Evolutionary conservation across 2,329 filamentous ascomycete genomes (phyloP), one percentile per base, ranked within the genome.

Genomic region (Ceratocystis albifundus): DNA sequence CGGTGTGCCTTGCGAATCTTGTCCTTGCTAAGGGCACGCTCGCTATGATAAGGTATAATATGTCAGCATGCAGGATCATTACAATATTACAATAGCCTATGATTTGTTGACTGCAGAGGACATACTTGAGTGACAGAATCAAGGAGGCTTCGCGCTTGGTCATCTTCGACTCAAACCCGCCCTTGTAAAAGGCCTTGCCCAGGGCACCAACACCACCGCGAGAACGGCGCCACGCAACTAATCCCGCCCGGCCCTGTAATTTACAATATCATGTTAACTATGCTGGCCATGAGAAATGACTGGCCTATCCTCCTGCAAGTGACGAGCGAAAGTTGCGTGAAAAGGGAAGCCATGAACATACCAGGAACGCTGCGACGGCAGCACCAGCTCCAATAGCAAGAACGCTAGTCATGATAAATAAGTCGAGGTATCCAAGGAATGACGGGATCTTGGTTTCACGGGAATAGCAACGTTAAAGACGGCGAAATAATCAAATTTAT

Each of bases 121-220:
- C 78, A 62, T 84, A 96, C 93, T 86, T 89, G 69, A 97, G 86
- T 70, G 94, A 89, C 62, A 99, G 79, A 69, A 99, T 96, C 71
- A 99, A 78, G 3, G 91, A 83, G 25, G 94, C 94, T 78, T 99
- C 94, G 75, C 88, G 86, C 75, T 88, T 85, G 75, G 86, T 96
- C 93, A 99, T 99, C 77, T 88, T 89, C 68, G 86, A 81, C 79
- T 99, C 94, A 74, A 99, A 99, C n/a, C 94, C 94, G 71, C 94
- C 94, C 78, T 97, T 99, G 82, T 96, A 97, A 74, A 91, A 99
- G 53, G 91, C 86, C 76, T 92, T 91, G 72, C 94, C 94, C 71
- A 96, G 79, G 45, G 88, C 87, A 70, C 88, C 88, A 61, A 89
- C 81, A 70, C 87, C 87, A 69, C 89, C 88, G 69, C 88, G 84